A percentile compares a stretch with the other conserved stretches of the same genome.
These are phyloP conservation scores for Coprinopsis cinerea DNA, from an alignment of 768 basidiomycete species.

Conservation along the genomic window DNA sequence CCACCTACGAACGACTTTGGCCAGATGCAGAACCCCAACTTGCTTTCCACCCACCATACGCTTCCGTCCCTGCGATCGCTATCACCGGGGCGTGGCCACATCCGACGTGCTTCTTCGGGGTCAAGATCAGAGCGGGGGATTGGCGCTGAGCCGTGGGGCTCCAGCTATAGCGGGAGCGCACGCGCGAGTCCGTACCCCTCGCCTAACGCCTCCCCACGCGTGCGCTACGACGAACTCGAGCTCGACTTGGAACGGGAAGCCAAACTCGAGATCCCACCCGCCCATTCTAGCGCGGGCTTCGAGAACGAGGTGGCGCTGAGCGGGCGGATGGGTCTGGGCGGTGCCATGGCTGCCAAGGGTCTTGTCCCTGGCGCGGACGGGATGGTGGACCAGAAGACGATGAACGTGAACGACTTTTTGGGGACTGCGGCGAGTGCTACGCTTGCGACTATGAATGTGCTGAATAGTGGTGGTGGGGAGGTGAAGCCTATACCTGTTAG, in stretches of 20 bases:
- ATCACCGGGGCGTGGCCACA: conserved; percentile 25
- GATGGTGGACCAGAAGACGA: not conserved
- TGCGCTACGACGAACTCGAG: conserved; percentile 43
- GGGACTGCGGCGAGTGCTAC: conserved; percentile 8
- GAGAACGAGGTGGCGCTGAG: conserved; percentile 24
- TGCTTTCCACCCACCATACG: conserved; percentile 5
- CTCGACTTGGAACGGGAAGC: conserved; percentile 6
- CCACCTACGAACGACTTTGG: conserved; percentile 8
- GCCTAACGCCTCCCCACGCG: conserved; percentile 59
- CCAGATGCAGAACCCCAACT: conserved; percentile 8
- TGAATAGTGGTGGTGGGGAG: conserved; percentile 9
- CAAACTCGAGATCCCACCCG: conserved; percentile 8
- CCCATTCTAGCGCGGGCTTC: conserved; percentile 25
- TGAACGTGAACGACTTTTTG: conserved; percentile 1
- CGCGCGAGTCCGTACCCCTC: conserved; percentile 62
- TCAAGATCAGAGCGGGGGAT: conserved; percentile 30
- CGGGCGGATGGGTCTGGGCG: conserved; percentile 14
- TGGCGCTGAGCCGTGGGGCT: conserved; percentile 27
- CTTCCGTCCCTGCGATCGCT: conserved; percentile 9
- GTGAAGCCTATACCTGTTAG: conserved; percentile 4
- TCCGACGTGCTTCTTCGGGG: conserved; percentile 36
- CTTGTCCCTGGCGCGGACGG: not conserved
- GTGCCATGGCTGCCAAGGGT: not conserved
- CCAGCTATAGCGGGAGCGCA: conserved; percentile 21
- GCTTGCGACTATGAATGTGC: conserved; percentile 6